These are phyloP conservation scores for Lipomyces yamadae DNA, from an alignment of 805 yeast species.

Conservation along the genomic window DNA sequence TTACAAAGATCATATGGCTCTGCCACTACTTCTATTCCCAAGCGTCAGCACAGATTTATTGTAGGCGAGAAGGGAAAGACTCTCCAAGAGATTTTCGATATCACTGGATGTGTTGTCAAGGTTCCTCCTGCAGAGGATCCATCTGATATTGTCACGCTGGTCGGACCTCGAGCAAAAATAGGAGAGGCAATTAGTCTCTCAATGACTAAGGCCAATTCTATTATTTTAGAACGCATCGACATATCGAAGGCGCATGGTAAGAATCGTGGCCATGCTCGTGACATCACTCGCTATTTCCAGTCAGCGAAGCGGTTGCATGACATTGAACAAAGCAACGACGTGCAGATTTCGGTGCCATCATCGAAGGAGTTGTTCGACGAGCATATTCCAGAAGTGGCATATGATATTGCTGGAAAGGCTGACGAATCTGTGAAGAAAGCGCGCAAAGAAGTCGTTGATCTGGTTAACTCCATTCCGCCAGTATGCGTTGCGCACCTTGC, in stretches of 20 bases:
- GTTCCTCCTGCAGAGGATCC: slow-evolving; percentile 55
- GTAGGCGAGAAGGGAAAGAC: slow-evolving; percentile 48
- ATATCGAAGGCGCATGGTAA: slow-evolving; percentile 84
- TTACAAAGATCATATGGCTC: slow-evolving; percentile 55
- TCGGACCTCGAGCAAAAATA: slow-evolving; percentile 60
- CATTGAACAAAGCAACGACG: slow-evolving; percentile 51
- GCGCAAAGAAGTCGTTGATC: slow-evolving; percentile 72
- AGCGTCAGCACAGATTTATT: slow-evolving; percentile 67
- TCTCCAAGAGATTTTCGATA: slow-evolving; percentile 43
- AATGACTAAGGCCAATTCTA: slow-evolving; percentile 61
- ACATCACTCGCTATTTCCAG: slow-evolving; percentile 67
- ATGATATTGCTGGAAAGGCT: slow-evolving; percentile 64
- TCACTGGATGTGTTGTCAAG: slow-evolving; percentile 43
- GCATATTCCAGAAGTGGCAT: slow-evolving; percentile 52
- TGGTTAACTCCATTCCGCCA: slow-evolving; percentile 77
- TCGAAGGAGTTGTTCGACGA: slow-evolving; percentile 51
- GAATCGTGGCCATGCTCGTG: slow-evolving; percentile 64
- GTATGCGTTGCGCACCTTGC: slow-evolving; percentile 58
- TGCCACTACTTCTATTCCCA: slow-evolving; percentile 68
- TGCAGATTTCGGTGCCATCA: slow-evolving; percentile 56
- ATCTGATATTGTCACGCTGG: slow-evolving; percentile 57
- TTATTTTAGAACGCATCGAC: slow-evolving; percentile 70
- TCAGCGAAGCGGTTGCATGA: slow-evolving; percentile 44
- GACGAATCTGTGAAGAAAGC: slow-evolving; percentile 60
- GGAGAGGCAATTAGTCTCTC: slow-evolving; percentile 66